These are phyloP conservation scores for Physcia stellaris DNA, from an alignment of 495 filamentous ascomycete genomes.

Conservation along the genomic window DNA sequence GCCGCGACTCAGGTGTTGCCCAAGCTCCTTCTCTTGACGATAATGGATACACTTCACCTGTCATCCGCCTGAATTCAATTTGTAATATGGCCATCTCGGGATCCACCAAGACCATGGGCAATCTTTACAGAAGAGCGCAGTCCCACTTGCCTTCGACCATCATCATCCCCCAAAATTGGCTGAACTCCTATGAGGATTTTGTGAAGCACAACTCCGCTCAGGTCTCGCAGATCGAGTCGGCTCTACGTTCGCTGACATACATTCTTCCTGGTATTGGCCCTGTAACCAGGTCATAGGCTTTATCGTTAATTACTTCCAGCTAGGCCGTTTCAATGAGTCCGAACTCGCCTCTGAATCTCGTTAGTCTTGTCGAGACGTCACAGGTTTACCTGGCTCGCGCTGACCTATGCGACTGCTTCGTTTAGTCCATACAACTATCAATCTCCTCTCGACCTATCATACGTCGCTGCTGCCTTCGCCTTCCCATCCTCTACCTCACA, in stretches of 20 bases:
- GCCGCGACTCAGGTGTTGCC: too few species aligned
- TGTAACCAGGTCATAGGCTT: conserved; percentile 1
- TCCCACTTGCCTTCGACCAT: conserved; percentile 17
- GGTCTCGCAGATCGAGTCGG: conserved; percentile 85
- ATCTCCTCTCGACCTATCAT: conserved; percentile 87
- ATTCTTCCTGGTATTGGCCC: conserved; percentile 69
- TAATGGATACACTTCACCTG: too few species aligned
- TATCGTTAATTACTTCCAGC: neutral
- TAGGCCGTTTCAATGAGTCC: conserved; percentile 83
- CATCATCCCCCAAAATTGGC: conserved; percentile 56
- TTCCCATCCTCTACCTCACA: conserved; percentile 48
- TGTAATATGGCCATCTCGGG: conserved; percentile 6
- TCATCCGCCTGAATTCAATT: too few species aligned
- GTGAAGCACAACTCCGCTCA: conserved; percentile 87
- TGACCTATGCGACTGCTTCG: too few species aligned
- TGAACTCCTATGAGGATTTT: conserved; percentile 75
- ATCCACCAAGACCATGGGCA: neutral
- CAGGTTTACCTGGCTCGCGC: conserved; percentile 1
- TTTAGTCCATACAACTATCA: conserved; percentile 67
- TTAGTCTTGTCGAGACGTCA: conserved; percentile 17
- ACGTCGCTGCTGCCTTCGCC: conserved; percentile 72
- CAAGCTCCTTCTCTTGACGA: too few species aligned
- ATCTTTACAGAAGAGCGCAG: conserved; percentile 4
- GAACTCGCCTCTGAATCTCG: conserved; percentile 86
- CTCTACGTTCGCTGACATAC: conserved; percentile 80